A percentile compares a stretch with the other conserved stretches of the same genome.
These are phyloP conservation scores for Blumeria graminis DNA, from an alignment of 2,329 filamentous ascomycete genomes.

Conservation along the genomic window DNA sequence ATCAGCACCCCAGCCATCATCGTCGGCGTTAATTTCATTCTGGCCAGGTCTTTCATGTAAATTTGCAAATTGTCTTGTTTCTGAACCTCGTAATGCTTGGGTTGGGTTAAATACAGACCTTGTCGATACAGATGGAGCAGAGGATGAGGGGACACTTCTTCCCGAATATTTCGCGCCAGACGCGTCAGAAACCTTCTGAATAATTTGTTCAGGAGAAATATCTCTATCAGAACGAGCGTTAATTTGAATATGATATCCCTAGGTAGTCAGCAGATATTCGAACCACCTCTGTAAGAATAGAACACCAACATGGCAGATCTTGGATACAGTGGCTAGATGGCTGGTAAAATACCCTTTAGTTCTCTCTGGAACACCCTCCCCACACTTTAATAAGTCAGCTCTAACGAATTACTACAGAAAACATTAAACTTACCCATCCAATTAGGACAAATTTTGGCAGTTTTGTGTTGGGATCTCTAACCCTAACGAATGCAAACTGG, in stretches of 20 bases:
- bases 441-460: slow-evolving; percentile 86
- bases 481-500: slow-evolving; percentile 89
- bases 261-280: slow-evolving; percentile 5
- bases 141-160: slow-evolving; percentile 32
- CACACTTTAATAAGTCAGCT: slow-evolving; percentile 34
- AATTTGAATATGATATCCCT: slow-evolving; percentile 92
- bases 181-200: slow-evolving; percentile 83
- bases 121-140: slow-evolving; percentile 37
- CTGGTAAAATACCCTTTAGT: slow-evolving; percentile 98
- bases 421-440: slow-evolving; percentile 38
- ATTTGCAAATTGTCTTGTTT: slow-evolving; percentile 43
- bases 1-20: slow-evolving; percentile 86
- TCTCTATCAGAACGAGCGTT: slow-evolving; percentile 82
- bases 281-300: background rate
- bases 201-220: slow-evolving; percentile 63
- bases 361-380: slow-evolving; percentile 89
- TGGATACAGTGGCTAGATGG: slow-evolving; percentile 70
- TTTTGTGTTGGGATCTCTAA: slow-evolving; percentile 78
- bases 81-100: slow-evolving; percentile 18
- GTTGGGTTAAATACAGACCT: slow-evolving; percentile 87
- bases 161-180: slow-evolving; percentile 86
- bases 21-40: slow-evolving; percentile 36
- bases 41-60: slow-evolving; percentile 32
- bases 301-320: slow-evolving; percentile 51
- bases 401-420: background rate